phyloP scores from a whole-genome alignment of 306 rosid genomes.

The Echinosophora koreensis region DNA sequence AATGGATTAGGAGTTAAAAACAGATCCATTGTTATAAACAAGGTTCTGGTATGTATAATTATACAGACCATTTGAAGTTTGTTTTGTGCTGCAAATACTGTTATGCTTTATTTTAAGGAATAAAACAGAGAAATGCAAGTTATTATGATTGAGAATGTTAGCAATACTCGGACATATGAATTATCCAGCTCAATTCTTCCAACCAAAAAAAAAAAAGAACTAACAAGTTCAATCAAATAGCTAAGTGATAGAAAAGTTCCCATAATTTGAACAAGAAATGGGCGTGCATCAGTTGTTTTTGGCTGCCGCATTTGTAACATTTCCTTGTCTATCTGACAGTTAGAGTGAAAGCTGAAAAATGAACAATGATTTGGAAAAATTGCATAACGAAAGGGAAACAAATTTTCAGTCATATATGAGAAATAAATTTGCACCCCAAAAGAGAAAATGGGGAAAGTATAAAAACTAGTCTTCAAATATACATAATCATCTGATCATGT shows the following conservation, averaged over 20 bases:
- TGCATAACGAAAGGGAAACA: not conserved
- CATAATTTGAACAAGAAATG: not conserved
- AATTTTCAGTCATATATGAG: not conserved
- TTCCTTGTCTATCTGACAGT: not conserved
- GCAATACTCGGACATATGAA: not conserved
- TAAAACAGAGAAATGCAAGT: not conserved
- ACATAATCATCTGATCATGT: not conserved
- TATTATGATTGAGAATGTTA: not conserved
- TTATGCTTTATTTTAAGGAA: constrained; percentile 11
- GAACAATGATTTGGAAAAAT: not conserved
- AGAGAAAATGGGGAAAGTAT: not conserved
- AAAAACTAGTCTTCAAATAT: not conserved
- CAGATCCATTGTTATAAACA: not conserved
- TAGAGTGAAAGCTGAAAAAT: not conserved
- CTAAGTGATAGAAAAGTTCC: too few species aligned
- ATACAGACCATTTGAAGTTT: not conserved
- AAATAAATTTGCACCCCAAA: constrained; percentile 1
- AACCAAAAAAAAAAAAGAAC: too few species aligned
- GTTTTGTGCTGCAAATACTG: not conserved
- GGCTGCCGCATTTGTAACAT: not conserved
- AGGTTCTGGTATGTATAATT: not conserved
- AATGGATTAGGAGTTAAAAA: not conserved
- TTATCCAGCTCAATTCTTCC: not conserved
- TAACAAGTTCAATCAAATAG: too few species aligned
- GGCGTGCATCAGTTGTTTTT: not conserved